Evolutionary conservation across 2,329 filamentous ascomycete genomes (phyloP).

Genomic region (Chaetothyriales sp.): DNA sequence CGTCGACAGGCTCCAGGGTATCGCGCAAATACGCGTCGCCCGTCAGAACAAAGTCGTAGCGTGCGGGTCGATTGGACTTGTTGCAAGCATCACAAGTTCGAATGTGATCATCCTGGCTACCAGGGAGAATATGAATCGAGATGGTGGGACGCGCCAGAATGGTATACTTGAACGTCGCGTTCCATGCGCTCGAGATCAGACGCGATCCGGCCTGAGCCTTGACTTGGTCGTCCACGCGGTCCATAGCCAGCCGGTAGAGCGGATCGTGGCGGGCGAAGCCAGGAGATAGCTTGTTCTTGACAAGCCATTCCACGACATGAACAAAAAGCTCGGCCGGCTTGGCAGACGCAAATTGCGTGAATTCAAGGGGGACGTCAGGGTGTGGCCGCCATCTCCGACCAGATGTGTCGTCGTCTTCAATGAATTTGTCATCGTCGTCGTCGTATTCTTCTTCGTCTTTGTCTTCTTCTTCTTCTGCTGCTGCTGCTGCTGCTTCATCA

Average conservation of each 20-base stretch:
- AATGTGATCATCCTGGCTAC: conserved; percentile 10
- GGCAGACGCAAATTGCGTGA: conserved; percentile 52
- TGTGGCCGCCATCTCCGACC: conserved; percentile 44
- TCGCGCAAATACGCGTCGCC: conserved; percentile 54
- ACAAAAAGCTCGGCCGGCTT: conserved; percentile 60
- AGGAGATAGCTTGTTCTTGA: conserved; percentile 64
- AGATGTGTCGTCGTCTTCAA: conserved; percentile 44
- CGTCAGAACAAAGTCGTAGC: conserved; percentile 47
- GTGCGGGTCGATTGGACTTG: conserved; percentile 53
- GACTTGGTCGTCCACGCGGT: conserved; percentile 59
- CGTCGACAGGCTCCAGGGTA: conserved; percentile 50
- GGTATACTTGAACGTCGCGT: conserved; percentile 48
- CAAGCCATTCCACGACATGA: conserved; percentile 65
- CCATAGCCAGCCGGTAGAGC: conserved; percentile 55
- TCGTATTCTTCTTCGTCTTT: conserved; percentile 36
- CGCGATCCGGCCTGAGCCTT: conserved; percentile 55
- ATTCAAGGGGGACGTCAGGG: conserved; percentile 51
- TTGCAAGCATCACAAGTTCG: conserved; percentile 56
- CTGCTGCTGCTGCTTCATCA: not conserved
- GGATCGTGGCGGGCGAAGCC: conserved; percentile 50
- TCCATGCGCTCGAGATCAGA: conserved; percentile 60
- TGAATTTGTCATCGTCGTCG: conserved; percentile 49
- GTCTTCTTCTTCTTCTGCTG: conserved; percentile 20
- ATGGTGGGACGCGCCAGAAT: conserved; percentile 53
- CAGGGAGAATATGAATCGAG: conserved; percentile 24